Base-by-base conservation (phyloP, 108 stramenopile species). In the Fistulifera solaris region DNA sequence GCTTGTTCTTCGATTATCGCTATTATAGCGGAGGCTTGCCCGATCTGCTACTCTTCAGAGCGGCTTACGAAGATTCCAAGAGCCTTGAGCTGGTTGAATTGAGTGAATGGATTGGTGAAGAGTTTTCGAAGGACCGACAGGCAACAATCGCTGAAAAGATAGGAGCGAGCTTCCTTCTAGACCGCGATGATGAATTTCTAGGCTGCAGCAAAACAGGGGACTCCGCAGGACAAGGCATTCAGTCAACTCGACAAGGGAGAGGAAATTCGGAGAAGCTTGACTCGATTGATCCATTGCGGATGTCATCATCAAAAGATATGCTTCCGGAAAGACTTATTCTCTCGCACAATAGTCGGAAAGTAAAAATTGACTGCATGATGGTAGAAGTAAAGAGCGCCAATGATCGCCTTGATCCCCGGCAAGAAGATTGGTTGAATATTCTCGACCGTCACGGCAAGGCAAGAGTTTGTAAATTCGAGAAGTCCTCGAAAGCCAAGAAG, bases 381-480 rank as follows among this genome's bases (percentile, higher is more conserved):
- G 77, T 83, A 0, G 90, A 93, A 56, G 90, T 93, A 0, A 93
- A 93, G 59, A 84, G 82, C 40, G 61, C 55, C 14, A 87, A 86
- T 58, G 90, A 93, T 72, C 72, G 78, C 27, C 56, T 93, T 6
- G 85, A 86, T 64, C 50, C 66, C 0, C 63, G 90, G 45, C 90
- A 93, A 60, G 83, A 87, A 61, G 85, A 86, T 49, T 93, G 90
- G 90, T 62, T 93, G 21, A 87, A 83, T 55, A 72, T 93, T 12
- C 42, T 93, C 17, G 80, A 82, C 45, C 43, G 28, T 1, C 47
- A 58, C 28, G 74, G 73, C 6, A 65, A 74, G 58, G 82, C 78
- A 25, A 60, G 87, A 27, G 87, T 89, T 18, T 89, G 91, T 68
- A 93, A 89, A 54, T 93, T 89, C 57, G 62, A 51, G 46, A 66